Conservation (phyloP, 1,284 basidiomycete species). For the Naganishia liquefaciens region DNA sequence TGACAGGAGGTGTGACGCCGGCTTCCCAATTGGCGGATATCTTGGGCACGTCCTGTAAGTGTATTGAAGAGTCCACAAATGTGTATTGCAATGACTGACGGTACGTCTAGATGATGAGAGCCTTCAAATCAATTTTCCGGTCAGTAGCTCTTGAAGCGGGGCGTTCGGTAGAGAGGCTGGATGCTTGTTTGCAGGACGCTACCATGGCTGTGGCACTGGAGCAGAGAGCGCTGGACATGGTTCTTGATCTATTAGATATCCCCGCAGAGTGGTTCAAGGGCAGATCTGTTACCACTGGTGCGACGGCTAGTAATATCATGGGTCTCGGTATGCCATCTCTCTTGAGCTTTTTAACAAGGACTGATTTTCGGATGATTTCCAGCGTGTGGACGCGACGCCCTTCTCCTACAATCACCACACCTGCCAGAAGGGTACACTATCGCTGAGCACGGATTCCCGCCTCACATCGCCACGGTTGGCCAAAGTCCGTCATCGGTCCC, state of each 20-base stretch:
- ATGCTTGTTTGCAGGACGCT: conserved; percentile 39
- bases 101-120: conserved; percentile 54
- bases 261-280: conserved; percentile 48
- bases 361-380: conserved; percentile 2
- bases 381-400: conserved; percentile 53
- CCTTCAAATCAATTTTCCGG: conserved; percentile 55
- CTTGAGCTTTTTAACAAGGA: background rate
- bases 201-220: conserved; percentile 56
- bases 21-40: conserved; percentile 56
- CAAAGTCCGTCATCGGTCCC: conserved; percentile 34
- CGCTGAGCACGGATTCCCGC: conserved; percentile 52
- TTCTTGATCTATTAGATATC: conserved; percentile 55
- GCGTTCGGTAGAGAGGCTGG: background rate
- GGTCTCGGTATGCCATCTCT: conserved; percentile 49
- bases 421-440: conserved; percentile 49
- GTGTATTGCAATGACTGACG: conserved; percentile 40
- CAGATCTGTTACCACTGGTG: conserved; percentile 58
- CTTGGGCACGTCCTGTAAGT: conserved; percentile 43
- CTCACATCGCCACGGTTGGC: conserved; percentile 35
- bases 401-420: conserved; percentile 42
- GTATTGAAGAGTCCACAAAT: background rate
- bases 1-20: conserved; percentile 55
- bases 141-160: conserved; percentile 30
- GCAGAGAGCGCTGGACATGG: conserved; percentile 51
- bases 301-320: conserved; percentile 58